phyloP scores from a whole-genome alignment of 768 basidiomycete species.

The Russula sp. region DNA sequence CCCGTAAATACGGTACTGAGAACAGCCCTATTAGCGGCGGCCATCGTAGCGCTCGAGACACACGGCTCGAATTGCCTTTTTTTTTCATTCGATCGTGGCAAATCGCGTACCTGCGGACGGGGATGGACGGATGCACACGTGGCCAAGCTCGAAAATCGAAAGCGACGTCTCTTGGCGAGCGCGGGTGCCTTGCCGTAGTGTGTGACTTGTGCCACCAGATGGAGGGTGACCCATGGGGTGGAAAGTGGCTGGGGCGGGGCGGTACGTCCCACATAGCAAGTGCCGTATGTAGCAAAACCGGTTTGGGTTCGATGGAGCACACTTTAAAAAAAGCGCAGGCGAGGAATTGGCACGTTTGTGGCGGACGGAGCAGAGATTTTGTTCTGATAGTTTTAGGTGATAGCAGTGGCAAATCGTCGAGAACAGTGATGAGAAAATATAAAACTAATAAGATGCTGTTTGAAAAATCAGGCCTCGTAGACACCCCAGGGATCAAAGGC shows the following conservation, averaged over 20 bases:
- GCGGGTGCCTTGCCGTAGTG: conserved; percentile 28
- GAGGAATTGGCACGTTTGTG: neutral
- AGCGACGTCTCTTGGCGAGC: conserved; percentile 43
- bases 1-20: too few species aligned
- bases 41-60: too few species aligned
- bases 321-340: neutral
- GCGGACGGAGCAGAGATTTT: neutral
- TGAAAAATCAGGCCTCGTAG: neutral
- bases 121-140: too few species aligned
- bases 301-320: too few species aligned
- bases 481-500: neutral
- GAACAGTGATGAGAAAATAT: neutral
- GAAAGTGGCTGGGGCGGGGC: too few species aligned
- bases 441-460: neutral
- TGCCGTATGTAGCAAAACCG: conserved; percentile 70
- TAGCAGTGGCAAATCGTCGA: neutral
- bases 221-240: too few species aligned
- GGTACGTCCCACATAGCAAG: too few species aligned
- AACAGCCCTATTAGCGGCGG: too few species aligned
- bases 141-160: conserved; percentile 42
- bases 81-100: conserved; percentile 61
- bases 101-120: conserved; percentile 52
- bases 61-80: conserved; percentile 34
- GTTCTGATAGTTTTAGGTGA: neutral
- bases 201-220: conserved; percentile 43